These are phyloP conservation scores for Porphyrellus cyaneotinctus DNA, from an alignment of 768 basidiomycete genomes.

Conservation along the genomic window DNA sequence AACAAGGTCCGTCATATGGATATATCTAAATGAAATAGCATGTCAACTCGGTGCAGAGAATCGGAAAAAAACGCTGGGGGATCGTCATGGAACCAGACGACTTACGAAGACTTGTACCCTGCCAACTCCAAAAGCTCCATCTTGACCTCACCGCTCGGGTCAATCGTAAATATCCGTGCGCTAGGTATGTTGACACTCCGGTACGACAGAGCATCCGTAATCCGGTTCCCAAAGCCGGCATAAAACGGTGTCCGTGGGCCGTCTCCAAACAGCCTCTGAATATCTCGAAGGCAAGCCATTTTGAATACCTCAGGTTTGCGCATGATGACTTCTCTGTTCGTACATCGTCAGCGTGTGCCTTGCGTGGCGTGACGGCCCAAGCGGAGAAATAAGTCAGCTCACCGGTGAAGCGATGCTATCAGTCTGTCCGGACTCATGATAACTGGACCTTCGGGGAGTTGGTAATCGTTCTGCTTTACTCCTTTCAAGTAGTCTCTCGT, in stretches of 20 bases:
- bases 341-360: background rate
- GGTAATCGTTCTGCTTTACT: conserved; percentile 93
- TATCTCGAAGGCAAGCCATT: conserved; percentile 97
- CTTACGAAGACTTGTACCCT: conserved; percentile 93
- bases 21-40: conserved; percentile 57
- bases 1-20: conserved; percentile 98
- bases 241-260: conserved; percentile 78
- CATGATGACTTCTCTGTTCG: conserved; percentile 89
- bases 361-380: background rate
- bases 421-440: conserved; percentile 98
- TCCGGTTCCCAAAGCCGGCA: conserved; percentile 96
- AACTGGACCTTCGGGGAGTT: conserved; percentile 96
- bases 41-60: background rate
- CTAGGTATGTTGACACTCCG: conserved; percentile 92
- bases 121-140: conserved; percentile 95
- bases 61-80: too few relatives aligned
- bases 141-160: conserved; percentile 91
- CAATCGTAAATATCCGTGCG: conserved; percentile 94
- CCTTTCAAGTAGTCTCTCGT: conserved; percentile 92
- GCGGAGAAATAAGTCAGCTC: conserved; percentile 29
- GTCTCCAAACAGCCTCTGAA: conserved; percentile 84
- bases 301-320: conserved; percentile 99
- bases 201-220: conserved; percentile 98
- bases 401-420: conserved; percentile 94
- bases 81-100: conserved; percentile 6